phyloP scores from a whole-genome alignment of 176 grass and related monocot species.

The Paspalum notatum region DNA sequence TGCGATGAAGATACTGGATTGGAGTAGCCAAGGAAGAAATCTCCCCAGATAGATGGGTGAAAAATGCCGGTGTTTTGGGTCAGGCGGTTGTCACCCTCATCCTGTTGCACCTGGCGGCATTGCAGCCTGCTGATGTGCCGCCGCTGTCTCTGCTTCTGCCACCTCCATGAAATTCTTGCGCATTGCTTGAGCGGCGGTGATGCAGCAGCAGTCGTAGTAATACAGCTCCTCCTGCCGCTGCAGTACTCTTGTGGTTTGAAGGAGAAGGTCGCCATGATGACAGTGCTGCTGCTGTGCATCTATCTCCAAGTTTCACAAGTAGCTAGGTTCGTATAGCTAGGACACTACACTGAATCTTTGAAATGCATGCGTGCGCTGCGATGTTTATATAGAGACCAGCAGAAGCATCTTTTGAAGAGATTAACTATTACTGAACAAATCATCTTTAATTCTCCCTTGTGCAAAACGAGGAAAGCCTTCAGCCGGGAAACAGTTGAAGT shows the following conservation, averaged over 20 bases:
- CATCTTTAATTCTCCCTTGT: no score
- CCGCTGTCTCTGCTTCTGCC: background rate
- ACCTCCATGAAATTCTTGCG: background rate
- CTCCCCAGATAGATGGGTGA: slow-evolving; percentile 29
- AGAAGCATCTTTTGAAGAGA: no score
- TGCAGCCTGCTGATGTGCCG: no score
- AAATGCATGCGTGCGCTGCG: no score
- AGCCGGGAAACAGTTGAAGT: no score
- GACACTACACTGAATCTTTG: no score
- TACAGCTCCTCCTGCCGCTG: background rate
- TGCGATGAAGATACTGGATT: background rate
- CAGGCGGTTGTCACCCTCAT: background rate
- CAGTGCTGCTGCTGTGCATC: background rate
- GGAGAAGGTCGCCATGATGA: background rate
- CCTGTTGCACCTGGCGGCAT: background rate
- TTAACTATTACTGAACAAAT: no score
- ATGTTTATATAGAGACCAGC: no score
- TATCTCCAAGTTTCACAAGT: background rate
- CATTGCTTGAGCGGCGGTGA: background rate
- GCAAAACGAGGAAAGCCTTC: no score
- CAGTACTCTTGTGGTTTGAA: background rate
- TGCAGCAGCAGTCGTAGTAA: background rate
- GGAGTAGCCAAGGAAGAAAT: slow-evolving; percentile 34
- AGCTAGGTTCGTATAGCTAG: background rate
- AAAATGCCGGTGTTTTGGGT: background rate